Conservation (phyloP, 768 basidiomycete genomes). For the Psilocybe azurescens region DNA sequence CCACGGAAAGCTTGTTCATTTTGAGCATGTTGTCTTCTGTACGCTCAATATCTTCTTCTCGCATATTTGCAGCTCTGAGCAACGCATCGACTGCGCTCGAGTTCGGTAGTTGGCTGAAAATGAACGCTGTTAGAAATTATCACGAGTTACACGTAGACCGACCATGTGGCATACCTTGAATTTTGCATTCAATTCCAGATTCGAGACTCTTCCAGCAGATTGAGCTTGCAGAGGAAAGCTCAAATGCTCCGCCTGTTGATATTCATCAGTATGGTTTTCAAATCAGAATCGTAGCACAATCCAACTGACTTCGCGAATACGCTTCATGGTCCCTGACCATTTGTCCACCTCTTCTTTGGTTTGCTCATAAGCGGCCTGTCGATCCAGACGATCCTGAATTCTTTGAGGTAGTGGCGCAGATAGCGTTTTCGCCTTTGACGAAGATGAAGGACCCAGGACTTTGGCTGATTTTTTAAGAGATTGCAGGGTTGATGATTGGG, state of each 20-base stretch:
- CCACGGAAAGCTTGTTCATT: slow-evolving; percentile 81
- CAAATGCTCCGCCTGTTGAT: slow-evolving; percentile 76
- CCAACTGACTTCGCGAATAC: slow-evolving; percentile 77
- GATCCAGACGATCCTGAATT: slow-evolving; percentile 87
- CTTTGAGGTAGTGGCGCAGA: slow-evolving; percentile 87
- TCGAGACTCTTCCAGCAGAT: slow-evolving; percentile 60
- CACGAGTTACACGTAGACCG: background rate
- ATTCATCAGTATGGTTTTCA: slow-evolving; percentile 7
- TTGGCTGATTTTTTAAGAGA: slow-evolving; percentile 77
- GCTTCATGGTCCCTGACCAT: slow-evolving; percentile 92
- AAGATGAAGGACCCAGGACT: slow-evolving; percentile 47
- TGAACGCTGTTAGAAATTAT: background rate
- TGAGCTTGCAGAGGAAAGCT: slow-evolving; percentile 85
- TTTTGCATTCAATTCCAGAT: slow-evolving; percentile 77
- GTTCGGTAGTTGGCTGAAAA: slow-evolving; percentile 75
- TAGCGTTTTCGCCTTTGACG: slow-evolving; percentile 59
- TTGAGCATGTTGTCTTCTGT: slow-evolving; percentile 77
- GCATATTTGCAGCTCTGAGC: slow-evolving; percentile 80
- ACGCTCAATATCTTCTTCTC: slow-evolving; percentile 77
- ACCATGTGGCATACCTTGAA: slow-evolving; percentile 66
- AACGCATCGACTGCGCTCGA: slow-evolving; percentile 88
- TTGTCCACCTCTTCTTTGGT: slow-evolving; percentile 93
- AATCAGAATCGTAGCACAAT: slow-evolving; percentile 4
- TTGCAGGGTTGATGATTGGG: slow-evolving; percentile 64
- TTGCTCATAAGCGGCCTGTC: slow-evolving; percentile 93